phyloP scores from a whole-genome alignment of 768 basidiomycete species.

The Mycena albidolilacea region DNA sequence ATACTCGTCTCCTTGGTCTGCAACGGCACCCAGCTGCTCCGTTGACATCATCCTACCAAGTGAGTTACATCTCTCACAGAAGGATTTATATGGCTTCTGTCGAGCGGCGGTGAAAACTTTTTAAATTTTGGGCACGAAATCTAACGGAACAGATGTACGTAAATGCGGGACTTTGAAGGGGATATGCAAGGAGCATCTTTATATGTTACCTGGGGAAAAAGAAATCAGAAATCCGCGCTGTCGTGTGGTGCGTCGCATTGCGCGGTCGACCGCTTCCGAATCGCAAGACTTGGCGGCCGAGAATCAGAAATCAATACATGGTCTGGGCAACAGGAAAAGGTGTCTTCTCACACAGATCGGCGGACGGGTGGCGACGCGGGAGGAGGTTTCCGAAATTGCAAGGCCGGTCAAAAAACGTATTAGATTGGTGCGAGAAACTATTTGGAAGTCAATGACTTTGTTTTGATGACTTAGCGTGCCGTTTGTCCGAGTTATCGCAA shows the following conservation, averaged over 20 bases:
- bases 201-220: slow-evolving; percentile 2
- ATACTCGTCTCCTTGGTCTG: slow-evolving; percentile 5
- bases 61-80: slow-evolving; percentile 2
- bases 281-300: neutral
- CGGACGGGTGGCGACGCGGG: slow-evolving; percentile 12
- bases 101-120: slow-evolving; percentile 27
- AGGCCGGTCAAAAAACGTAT: slow-evolving; percentile 19
- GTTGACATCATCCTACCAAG: slow-evolving; percentile 11
- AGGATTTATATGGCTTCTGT: slow-evolving; percentile 4
- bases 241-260: slow-evolving; percentile 9
- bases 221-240: slow-evolving; percentile 24
- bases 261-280: neutral
- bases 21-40: slow-evolving; percentile 6
- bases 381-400: slow-evolving; percentile 30
- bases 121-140: slow-evolving; percentile 4
- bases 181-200: neutral
- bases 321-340: neutral
- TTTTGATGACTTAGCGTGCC: slow-evolving; percentile 11
- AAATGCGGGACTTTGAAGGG: slow-evolving; percentile 14
- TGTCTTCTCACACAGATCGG: slow-evolving; percentile 32
- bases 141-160: slow-evolving; percentile 29
- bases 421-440: slow-evolving; percentile 27
- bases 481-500: slow-evolving; percentile 24
- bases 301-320: slow-evolving; percentile 2
- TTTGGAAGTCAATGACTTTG: slow-evolving; percentile 19